Evolutionary conservation across 1,284 basidiomycete genomes (phyloP), one percentile per base, ranked within the genome.

Genomic region (Thecaphora thlaspeos): DNA sequence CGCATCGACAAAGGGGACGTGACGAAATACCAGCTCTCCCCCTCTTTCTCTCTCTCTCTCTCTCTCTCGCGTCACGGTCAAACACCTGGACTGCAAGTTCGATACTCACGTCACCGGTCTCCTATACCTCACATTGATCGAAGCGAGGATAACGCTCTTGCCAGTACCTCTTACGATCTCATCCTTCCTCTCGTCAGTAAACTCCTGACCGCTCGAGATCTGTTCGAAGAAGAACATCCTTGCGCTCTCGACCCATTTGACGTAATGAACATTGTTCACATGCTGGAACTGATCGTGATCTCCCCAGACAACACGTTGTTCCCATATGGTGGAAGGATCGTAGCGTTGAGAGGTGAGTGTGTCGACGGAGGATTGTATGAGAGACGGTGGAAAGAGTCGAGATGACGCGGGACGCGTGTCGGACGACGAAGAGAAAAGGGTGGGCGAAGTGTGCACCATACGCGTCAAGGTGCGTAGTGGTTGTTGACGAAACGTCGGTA

Each of bases 241-340:
- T 7, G 61, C 56, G 12, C 41, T 50, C 47, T 75, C 72, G 39
- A 71, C 63, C 70, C 70, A 75, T 4, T 68, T 53, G 2, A 75
- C 56, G 28, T 69, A 75, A 48, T 71, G 63, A 10, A 69, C 70
- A 24, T 75, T 75, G 57, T 75, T 75, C 18, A 73, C 68, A 30
- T 74, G 71, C 17, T 57, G 61, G 43, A 69, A 74, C 50, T 70
- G 67, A 37, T 70, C 68, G 24, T 65, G 55, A 37, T 71, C 65
- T 17, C 60, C 70, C 70, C 70, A 73, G 2, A 55, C 49, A 0
- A 73, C 60, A 4, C 60, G 21, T 45, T 73, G 70, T 18, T 64
- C 66, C 53, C 52, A 65, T 2, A 68, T 45, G 7, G 49, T 51
- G 0, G 19, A 4, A 0, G 42, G 17, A 28, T 66, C 62, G 36